Evolutionary conservation across 1,284 basidiomycete species (phyloP).

Genomic region (Trametes hirsuta): DNA sequence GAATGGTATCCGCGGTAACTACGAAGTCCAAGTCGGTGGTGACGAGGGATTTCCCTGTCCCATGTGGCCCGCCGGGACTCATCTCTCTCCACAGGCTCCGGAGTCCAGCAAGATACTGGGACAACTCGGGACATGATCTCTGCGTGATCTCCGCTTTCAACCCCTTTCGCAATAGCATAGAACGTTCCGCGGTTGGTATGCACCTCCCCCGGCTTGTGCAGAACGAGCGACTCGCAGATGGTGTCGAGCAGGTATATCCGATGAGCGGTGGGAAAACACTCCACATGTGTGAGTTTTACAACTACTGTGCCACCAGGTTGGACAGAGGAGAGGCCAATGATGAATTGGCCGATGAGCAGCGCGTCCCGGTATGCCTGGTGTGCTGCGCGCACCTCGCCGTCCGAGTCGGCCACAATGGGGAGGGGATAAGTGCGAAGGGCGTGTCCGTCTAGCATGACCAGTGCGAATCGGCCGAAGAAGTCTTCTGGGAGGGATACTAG

Average conservation of each 20-base stretch:
- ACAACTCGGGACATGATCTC: neutral
- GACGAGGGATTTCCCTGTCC: conserved; percentile 11
- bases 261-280: conserved; percentile 31
- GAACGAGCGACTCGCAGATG: conserved; percentile 25
- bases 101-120: conserved; percentile 1
- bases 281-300: conserved; percentile 33
- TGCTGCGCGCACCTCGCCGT: neutral
- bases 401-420: neutral
- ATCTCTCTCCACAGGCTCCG: conserved; percentile 22
- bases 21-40: conserved; percentile 19
- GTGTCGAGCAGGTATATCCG: conserved; percentile 35
- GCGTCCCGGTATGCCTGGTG: conserved; percentile 25
- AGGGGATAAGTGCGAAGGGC: conserved; percentile 27
- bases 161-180: conserved; percentile 35
- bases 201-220: conserved; percentile 20
- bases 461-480: conserved; percentile 27
- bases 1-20: conserved; percentile 8
- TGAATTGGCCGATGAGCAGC: conserved; percentile 35
- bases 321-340: conserved; percentile 32
- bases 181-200: conserved; percentile 37
- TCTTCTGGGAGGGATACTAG: conserved; percentile 8
- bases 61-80: conserved; percentile 10
- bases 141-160: conserved; percentile 16
- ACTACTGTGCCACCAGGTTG: conserved; percentile 33
- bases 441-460: conserved; percentile 38